A percentile compares a stretch with the other conserved stretches of the same genome.
These are phyloP conservation scores for Jacaranda mimosifolia DNA, from an alignment of 257 asterid genomes.

Conservation along the genomic window DNA sequence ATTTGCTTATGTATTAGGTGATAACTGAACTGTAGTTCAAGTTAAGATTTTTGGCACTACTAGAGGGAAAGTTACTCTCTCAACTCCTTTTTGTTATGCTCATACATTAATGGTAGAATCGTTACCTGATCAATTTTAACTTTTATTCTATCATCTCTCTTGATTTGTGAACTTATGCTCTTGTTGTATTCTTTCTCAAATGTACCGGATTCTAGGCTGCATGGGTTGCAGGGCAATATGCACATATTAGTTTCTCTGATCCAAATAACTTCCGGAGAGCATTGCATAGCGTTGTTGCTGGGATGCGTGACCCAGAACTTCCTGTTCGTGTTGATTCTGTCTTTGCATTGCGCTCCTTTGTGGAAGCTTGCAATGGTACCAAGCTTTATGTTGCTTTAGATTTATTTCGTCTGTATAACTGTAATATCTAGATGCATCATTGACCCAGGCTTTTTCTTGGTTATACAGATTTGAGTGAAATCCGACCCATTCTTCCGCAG, in stretches of 20 bases:
- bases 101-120: background rate
- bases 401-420: constrained; percentile 1
- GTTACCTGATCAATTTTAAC: background rate
- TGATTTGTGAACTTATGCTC: constrained; percentile 26
- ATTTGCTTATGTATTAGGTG: background rate
- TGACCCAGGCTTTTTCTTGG: constrained; percentile 13
- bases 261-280: constrained; percentile 90
- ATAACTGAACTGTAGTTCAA: background rate
- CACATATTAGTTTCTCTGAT: constrained; percentile 81
- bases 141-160: constrained; percentile 12
- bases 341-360: constrained; percentile 91
- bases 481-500: constrained; percentile 94
- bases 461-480: constrained; percentile 77
- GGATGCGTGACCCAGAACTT: constrained; percentile 98
- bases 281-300: constrained; percentile 88
- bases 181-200: constrained; percentile 25
- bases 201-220: constrained; percentile 75
- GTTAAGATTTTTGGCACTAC: background rate
- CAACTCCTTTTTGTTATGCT: background rate
- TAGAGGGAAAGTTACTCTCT: background rate
- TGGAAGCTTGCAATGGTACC: constrained; percentile 95
- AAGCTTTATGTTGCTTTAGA: constrained; percentile 15
- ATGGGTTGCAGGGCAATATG: constrained; percentile 99
- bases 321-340: constrained; percentile 99
- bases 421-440: constrained; percentile 27